Conservation (phyloP, 2,329 filamentous ascomycete species). For the Domatiomyces catenatus region DNA sequence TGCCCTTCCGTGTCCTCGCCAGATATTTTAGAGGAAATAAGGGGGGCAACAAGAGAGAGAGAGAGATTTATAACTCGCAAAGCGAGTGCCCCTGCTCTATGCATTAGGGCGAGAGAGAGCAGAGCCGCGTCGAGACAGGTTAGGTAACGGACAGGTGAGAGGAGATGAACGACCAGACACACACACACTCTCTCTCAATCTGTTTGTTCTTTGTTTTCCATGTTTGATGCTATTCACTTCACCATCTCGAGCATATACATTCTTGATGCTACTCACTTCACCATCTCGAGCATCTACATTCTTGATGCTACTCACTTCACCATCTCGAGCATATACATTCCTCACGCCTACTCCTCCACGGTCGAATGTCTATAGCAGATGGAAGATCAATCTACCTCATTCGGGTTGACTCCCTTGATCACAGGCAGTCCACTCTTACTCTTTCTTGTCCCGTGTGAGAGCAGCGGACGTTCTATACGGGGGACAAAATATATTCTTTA, state of each 20-base stretch:
- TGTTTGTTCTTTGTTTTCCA: not conserved
- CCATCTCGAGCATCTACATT: slow-evolving; percentile 14
- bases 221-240: not conserved
- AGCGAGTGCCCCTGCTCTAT: not conserved
- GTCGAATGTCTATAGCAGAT: slow-evolving; percentile 35
- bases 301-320: slow-evolving; percentile 7
- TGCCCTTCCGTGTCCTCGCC: not conserved
- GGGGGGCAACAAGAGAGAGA: too few species aligned
- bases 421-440: slow-evolving; percentile 17
- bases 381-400: slow-evolving; percentile 24
- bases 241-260: not conserved
- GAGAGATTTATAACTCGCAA: not conserved
- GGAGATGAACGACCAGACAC: not conserved
- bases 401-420: slow-evolving; percentile 12
- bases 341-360: slow-evolving; percentile 19
- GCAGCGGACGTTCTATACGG: slow-evolving; percentile 15
- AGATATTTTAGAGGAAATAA: not conserved
- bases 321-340: slow-evolving; percentile 26
- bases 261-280: not conserved
- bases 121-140: not conserved
- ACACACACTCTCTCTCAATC: not conserved
- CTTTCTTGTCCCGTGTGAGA: slow-evolving; percentile 4
- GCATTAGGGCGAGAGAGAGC: too few species aligned
- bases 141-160: not conserved
- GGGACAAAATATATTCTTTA: not conserved